Conservation (phyloP, 345 rosid species). For the Cardamine occulta region DNA sequence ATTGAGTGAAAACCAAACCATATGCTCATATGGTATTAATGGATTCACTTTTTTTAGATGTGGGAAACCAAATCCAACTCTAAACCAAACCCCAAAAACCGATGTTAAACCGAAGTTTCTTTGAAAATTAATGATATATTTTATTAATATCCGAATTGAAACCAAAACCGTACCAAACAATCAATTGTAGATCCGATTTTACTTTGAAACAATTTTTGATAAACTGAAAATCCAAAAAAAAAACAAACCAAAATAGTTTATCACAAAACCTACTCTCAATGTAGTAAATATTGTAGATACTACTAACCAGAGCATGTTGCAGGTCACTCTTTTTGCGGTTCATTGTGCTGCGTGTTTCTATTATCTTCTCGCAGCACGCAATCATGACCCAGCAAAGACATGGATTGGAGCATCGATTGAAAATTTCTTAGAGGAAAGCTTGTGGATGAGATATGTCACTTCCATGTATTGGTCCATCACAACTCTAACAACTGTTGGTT, state of each 20-base stretch:
- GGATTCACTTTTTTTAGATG: background rate
- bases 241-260: too few species aligned
- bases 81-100: too few species aligned
- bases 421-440: constrained; percentile 53
- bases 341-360: constrained; percentile 94
- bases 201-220: background rate
- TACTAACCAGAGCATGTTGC: constrained; percentile 24
- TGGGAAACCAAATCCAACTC: background rate
- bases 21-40: background rate
- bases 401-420: constrained; percentile 69
- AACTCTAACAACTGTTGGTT: constrained; percentile 90
- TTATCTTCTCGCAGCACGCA: constrained; percentile 78
- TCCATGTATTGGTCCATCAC: constrained; percentile 97
- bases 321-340: constrained; percentile 94
- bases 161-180: too few species aligned
- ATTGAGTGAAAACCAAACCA: background rate
- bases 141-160: too few species aligned
- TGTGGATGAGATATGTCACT: constrained; percentile 80
- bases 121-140: too few species aligned
- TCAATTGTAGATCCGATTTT: background rate
- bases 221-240: too few species aligned
- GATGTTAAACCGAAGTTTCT: too few species aligned
- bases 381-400: constrained; percentile 56
- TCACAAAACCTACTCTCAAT: background rate
- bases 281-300: background rate